These are phyloP conservation scores for Globisporangium cylindrosporum DNA, from an alignment of 352 stramenopile species.

Conservation along the genomic window DNA sequence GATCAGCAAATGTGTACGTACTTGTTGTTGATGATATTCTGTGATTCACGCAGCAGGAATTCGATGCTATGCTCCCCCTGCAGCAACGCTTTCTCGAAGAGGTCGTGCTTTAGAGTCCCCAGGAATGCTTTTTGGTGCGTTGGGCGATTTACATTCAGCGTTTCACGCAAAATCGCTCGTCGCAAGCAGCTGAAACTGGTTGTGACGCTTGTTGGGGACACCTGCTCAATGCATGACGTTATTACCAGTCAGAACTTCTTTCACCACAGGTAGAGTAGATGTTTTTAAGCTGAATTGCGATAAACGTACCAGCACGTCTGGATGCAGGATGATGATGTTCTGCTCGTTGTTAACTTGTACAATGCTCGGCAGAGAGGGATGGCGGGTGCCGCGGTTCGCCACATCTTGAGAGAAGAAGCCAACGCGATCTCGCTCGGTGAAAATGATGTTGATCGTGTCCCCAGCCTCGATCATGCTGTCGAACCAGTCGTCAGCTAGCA, in stretches of 20 bases:
- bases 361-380: neutral
- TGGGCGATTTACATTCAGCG: slow-evolving; percentile 48
- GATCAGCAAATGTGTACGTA: slow-evolving; percentile 21
- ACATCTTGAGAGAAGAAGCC: slow-evolving; percentile 43
- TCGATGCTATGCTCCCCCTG: slow-evolving; percentile 28
- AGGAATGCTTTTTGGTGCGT: slow-evolving; percentile 66
- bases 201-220: slow-evolving; percentile 79
- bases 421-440: slow-evolving; percentile 45
- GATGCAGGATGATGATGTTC: slow-evolving; percentile 66
- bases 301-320: slow-evolving; percentile 63
- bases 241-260: neutral
- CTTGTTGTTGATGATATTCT: slow-evolving; percentile 57
- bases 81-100: slow-evolving; percentile 66
- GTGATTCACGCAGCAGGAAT: slow-evolving; percentile 38
- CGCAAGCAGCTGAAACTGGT: slow-evolving; percentile 74
- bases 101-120: slow-evolving; percentile 80
- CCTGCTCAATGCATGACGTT: slow-evolving; percentile 24
- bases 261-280: neutral
- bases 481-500: slow-evolving; percentile 75
- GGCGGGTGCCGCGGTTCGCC: slow-evolving; percentile 8
- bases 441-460: slow-evolving; percentile 78
- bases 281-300: neutral
- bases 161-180: slow-evolving; percentile 65
- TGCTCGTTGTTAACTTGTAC: slow-evolving; percentile 55
- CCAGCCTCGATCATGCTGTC: slow-evolving; percentile 66